phyloP scores from a whole-genome alignment of 179 eudicot species.

The Actinidia polygama region DNA sequence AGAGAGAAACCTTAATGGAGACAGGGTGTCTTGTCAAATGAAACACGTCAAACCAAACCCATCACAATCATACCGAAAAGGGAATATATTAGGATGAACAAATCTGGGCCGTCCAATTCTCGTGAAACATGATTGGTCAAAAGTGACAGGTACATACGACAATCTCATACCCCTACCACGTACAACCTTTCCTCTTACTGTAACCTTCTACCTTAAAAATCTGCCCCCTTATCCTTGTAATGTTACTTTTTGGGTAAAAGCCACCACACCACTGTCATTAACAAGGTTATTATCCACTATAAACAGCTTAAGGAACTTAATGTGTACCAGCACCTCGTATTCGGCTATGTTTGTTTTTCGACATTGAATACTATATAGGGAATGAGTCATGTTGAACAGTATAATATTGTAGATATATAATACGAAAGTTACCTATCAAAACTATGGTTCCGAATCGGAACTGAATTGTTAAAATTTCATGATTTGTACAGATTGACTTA shows the following conservation, averaged over 20 bases:
- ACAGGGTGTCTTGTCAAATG: not conserved
- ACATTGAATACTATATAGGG: too few species aligned
- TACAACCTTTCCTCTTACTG: constrained; percentile 4
- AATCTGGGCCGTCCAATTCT: constrained; percentile 2
- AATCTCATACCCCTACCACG: not conserved
- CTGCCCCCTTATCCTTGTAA: not conserved
- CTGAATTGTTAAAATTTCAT: too few species aligned
- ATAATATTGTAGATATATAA: too few species aligned
- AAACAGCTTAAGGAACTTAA: not conserved
- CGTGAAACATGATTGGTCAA: not conserved
- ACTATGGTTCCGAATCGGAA: too few species aligned
- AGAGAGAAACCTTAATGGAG: constrained; percentile 9
- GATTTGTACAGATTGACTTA: too few species aligned
- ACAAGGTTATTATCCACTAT: not conserved
- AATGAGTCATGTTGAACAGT: too few species aligned
- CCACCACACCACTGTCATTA: not conserved
- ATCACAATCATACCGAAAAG: not conserved
- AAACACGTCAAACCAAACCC: not conserved
- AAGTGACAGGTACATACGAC: not conserved
- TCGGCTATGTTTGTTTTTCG: too few species aligned
- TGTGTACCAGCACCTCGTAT: constrained; percentile 1
- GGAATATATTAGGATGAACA: not conserved
- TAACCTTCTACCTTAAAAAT: not conserved
- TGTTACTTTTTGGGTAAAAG: not conserved
- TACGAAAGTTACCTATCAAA: too few species aligned